phyloP scores from a whole-genome alignment of 352 stramenopile species.

The Thraustochytrium striatum region DNA sequence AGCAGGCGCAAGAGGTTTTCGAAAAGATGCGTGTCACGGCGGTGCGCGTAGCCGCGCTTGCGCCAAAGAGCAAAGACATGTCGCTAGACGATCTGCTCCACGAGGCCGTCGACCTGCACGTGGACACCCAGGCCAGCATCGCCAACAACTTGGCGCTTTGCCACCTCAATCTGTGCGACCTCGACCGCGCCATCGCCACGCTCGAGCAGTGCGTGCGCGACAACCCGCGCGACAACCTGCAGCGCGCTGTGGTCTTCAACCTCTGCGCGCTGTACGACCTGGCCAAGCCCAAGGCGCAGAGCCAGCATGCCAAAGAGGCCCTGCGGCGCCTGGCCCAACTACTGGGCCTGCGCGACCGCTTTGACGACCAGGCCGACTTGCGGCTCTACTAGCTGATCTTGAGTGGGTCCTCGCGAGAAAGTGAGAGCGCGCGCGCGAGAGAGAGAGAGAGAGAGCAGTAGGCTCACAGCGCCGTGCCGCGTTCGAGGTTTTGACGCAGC shows the following conservation, averaged over 20 bases:
- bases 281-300: slow-evolving; percentile 18
- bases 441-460: too few relatives aligned
- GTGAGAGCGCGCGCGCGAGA: too few relatives aligned
- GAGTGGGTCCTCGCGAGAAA: too few relatives aligned
- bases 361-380: neutral
- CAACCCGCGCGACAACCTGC: slow-evolving; percentile 26
- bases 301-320: slow-evolving; percentile 28
- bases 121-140: neutral
- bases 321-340: slow-evolving; percentile 19
- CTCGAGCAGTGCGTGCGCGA: slow-evolving; percentile 27
- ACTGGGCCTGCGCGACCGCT: neutral
- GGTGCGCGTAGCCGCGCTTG: too few relatives aligned
- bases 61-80: too few relatives aligned
- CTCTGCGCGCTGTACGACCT: slow-evolving; percentile 36
- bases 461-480: slow-evolving; percentile 87
- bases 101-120: neutral
- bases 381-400: slow-evolving; percentile 1
- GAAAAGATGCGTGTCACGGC: too few relatives aligned
- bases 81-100: neutral
- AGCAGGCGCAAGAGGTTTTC: neutral
- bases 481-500: slow-evolving; percentile 94
- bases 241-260: slow-evolving; percentile 37
- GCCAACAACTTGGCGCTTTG: slow-evolving; percentile 38
- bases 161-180: slow-evolving; percentile 39
- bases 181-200: neutral